Evolutionary conservation across 1,284 basidiomycete genomes (phyloP).

Genomic region (Trametes versicolor): DNA sequence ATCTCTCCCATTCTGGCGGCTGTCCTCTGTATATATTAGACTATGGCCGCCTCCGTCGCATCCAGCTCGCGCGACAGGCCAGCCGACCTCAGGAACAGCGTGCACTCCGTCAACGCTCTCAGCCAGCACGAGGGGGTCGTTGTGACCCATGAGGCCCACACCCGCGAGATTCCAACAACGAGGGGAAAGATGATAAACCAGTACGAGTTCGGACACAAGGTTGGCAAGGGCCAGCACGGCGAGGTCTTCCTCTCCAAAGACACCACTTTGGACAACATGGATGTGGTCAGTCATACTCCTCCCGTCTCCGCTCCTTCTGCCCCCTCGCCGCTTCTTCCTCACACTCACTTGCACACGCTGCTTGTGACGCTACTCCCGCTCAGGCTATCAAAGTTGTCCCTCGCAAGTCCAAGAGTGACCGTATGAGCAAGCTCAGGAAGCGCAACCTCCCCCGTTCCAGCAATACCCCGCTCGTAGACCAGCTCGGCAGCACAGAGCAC

Average conservation of each 20-base stretch:
- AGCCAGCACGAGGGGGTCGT: constrained; percentile 53
- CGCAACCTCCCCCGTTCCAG: constrained; percentile 61
- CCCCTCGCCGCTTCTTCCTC: background rate
- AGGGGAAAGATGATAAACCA: constrained; percentile 74
- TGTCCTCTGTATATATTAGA: constrained; percentile 36
- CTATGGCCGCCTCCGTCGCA: constrained; percentile 35
- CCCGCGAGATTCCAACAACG: constrained; percentile 23
- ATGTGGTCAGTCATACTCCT: constrained; percentile 48
- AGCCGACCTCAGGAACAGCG: constrained; percentile 29
- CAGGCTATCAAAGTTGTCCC: constrained; percentile 89
- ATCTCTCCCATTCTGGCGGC: constrained; percentile 22
- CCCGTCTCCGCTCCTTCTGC: constrained; percentile 2
- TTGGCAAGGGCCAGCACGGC: constrained; percentile 87
- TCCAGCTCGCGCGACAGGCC: constrained; percentile 33
- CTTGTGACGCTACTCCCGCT: background rate
- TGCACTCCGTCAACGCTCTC: constrained; percentile 30
- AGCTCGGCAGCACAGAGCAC: constrained; percentile 76
- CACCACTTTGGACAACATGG: constrained; percentile 50
- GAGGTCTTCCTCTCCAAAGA: constrained; percentile 80
- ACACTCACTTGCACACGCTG: background rate
- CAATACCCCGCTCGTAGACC: constrained; percentile 65
- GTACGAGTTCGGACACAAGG: constrained; percentile 73
- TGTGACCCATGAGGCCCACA: constrained; percentile 63
- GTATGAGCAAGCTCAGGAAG: constrained; percentile 67
- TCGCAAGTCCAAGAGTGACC: constrained; percentile 63